Conservation (phyloP, 1,139 yeast genomes). For the Sugiyamaella japonica region DNA sequence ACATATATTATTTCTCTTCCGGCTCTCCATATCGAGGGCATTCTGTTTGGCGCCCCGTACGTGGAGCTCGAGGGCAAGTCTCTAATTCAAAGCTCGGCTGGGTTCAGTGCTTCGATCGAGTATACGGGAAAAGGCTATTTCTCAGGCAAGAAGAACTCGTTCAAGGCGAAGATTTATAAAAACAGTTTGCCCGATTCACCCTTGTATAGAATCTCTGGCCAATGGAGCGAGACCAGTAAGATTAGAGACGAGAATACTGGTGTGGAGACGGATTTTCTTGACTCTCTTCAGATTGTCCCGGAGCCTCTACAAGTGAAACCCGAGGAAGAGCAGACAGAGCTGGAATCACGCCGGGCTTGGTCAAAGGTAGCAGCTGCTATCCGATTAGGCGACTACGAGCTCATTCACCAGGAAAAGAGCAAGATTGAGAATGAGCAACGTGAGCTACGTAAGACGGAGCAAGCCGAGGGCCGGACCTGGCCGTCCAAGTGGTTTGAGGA, state of each 20-base stretch:
- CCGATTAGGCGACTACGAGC: conserved; percentile 66
- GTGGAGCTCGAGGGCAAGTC: conserved; percentile 80
- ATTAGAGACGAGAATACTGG: conserved; percentile 42
- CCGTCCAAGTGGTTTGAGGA: conserved; percentile 68
- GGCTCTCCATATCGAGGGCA: conserved; percentile 93
- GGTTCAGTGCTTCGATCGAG: conserved; percentile 72
- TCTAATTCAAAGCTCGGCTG: conserved; percentile 76
- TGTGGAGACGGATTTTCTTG: conserved; percentile 61
- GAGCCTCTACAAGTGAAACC: conserved; percentile 73
- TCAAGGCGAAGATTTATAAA: conserved; percentile 76
- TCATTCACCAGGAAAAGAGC: conserved; percentile 71
- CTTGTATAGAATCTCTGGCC: conserved; percentile 78
- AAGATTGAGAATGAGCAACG: conserved; percentile 81
- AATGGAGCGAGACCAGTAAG: conserved; percentile 80
- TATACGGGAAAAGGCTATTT: conserved; percentile 93
- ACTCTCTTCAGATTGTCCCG: conserved; percentile 56
- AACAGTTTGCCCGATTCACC: conserved; percentile 60
- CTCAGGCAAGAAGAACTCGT: conserved; percentile 91
- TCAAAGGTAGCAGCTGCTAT: conserved; percentile 84
- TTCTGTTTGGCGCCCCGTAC: conserved; percentile 84
- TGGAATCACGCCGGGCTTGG: conserved; percentile 90
- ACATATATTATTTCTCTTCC: conserved; percentile 83
- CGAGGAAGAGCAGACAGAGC: conserved; percentile 66
- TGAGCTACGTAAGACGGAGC: conserved; percentile 70
- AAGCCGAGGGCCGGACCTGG: conserved; percentile 64